Percentiles rank a stretch among this genome's conserved stretches.
These are phyloP conservation scores for Daldinia childiae DNA, from an alignment of 495 filamentous ascomycete genomes.

Conservation along the genomic window DNA sequence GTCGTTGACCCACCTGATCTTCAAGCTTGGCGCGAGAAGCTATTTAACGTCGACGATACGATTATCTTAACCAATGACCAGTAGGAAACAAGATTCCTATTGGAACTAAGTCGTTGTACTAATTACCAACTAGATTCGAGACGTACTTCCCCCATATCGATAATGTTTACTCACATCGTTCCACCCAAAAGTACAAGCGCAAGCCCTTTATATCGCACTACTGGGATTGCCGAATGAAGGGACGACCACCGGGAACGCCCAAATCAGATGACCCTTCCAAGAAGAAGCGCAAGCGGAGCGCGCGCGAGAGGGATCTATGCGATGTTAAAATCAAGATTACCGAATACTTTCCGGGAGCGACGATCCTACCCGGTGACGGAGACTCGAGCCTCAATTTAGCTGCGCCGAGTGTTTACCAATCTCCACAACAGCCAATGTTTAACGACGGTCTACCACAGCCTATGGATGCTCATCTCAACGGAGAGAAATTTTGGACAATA, in stretches of 20 bases:
- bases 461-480: constrained; percentile 39
- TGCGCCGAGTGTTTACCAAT: constrained; percentile 24
- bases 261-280: constrained; percentile 88
- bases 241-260: constrained; percentile 81
- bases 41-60: constrained; percentile 80
- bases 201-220: constrained; percentile 87
- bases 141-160: constrained; percentile 92
- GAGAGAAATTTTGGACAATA: constrained; percentile 73
- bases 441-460: constrained; percentile 33
- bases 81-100: constrained; percentile 59
- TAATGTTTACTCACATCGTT: constrained; percentile 91
- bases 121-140: constrained; percentile 67
- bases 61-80: constrained; percentile 82
- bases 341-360: constrained; percentile 75
- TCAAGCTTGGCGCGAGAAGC: constrained; percentile 73
- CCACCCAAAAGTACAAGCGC: constrained; percentile 85
- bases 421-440: constrained; percentile 34
- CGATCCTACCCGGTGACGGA: constrained; percentile 45
- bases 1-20: constrained; percentile 75
- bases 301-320: constrained; percentile 80
- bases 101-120: constrained; percentile 32
- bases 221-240: constrained; percentile 91
- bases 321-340: constrained; percentile 95
- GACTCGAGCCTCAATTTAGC: constrained; percentile 29
- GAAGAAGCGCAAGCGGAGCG: constrained; percentile 86